These are phyloP conservation scores for Pseudocercospora pini-densiflorae DNA, from an alignment of 2,329 filamentous ascomycete genomes.

Conservation along the genomic window DNA sequence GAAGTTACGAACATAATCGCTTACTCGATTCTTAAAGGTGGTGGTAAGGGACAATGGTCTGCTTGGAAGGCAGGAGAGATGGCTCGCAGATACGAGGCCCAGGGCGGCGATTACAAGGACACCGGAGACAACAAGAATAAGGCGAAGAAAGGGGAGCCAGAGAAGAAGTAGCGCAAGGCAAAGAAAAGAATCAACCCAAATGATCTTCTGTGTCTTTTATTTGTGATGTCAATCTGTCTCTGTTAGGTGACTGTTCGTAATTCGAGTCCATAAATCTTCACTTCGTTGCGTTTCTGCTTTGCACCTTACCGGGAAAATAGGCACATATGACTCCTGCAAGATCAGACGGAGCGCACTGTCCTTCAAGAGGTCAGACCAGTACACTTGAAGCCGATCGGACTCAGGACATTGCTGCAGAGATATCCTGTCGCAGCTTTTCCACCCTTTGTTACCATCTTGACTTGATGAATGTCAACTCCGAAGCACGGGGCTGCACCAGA, in stretches of 20 bases:
- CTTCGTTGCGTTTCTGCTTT: too few relatives aligned
- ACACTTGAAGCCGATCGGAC: conserved; percentile 21
- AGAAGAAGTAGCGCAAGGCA: conserved; percentile 35
- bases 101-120: conserved; percentile 40
- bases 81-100: conserved; percentile 37
- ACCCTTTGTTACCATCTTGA: conserved; percentile 14
- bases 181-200: background rate
- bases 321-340: too few relatives aligned
- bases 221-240: background rate
- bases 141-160: conserved; percentile 38
- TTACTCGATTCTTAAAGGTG: conserved; percentile 25
- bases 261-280: too few relatives aligned
- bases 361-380: conserved; percentile 6
- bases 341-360: too few relatives aligned
- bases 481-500: conserved; percentile 34
- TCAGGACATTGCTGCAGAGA: conserved; percentile 22
- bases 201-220: background rate
- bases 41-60: conserved; percentile 37
- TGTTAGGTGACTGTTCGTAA: background rate
- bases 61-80: conserved; percentile 41
- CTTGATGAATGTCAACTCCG: conserved; percentile 26
- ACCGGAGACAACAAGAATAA: conserved; percentile 36
- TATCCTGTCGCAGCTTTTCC: conserved; percentile 11
- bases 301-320: too few relatives aligned
- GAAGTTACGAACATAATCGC: background rate